Evolutionary conservation across 352 stramenopile species (phyloP).

Genomic region (Paralagenidium karlingii): DNA sequence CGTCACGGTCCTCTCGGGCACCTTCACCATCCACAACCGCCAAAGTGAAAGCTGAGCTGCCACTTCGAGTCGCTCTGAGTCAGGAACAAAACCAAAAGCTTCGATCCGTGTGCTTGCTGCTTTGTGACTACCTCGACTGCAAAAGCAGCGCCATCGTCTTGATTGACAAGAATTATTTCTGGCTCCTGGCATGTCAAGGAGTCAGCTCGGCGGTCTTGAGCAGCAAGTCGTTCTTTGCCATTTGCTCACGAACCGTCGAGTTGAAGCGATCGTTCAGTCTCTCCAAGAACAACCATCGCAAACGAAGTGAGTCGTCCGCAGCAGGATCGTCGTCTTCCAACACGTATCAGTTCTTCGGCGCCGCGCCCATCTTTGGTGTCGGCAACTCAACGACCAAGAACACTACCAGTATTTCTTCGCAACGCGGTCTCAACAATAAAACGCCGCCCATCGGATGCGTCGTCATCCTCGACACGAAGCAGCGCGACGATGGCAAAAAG

Average conservation of each 20-base stretch:
- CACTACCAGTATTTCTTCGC: no score
- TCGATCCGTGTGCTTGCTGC: conserved; percentile 50
- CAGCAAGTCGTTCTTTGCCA: conserved; percentile 36
- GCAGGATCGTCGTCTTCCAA: no score
- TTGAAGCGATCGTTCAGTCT: conserved; percentile 31
- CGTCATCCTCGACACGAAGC: conserved; percentile 37
- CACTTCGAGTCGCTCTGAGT: no score
- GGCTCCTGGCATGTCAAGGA: conserved; percentile 51
- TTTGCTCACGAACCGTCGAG: conserved; percentile 31
- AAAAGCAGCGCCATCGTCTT: conserved; percentile 50
- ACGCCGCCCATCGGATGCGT: conserved; percentile 32
- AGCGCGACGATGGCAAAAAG: conserved; percentile 23
- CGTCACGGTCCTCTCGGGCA: no score
- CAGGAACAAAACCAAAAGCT: conserved; percentile 59
- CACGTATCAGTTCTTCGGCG: conserved; percentile 47
- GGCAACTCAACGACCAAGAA: no score
- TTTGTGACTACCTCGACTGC: conserved; percentile 63
- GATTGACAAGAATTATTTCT: conserved; percentile 38
- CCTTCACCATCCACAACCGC: no score
- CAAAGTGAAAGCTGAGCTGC: no score
- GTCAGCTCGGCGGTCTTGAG: conserved; percentile 32
- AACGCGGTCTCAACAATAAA: no score
- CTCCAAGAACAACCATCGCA: conserved; percentile 16
- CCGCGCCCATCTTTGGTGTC: conserved; percentile 24
- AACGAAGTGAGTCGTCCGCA: not conserved